Evolutionary conservation across 202 grass and related monocot genomes (phyloP), one percentile per base, ranked within the genome.

Genomic region (Bolboschoenoplectus hybrid): DNA sequence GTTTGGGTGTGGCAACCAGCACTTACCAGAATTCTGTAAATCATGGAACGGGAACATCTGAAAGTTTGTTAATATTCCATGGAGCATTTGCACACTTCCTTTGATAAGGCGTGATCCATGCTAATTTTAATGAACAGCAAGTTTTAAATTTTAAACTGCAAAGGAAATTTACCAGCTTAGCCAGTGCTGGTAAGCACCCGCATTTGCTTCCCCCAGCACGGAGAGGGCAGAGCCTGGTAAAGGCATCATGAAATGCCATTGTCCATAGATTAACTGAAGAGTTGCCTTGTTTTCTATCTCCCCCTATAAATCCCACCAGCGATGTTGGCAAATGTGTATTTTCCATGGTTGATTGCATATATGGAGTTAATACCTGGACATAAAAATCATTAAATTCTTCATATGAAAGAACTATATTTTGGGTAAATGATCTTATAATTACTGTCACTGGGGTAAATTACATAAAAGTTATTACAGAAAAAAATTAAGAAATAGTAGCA

Each of bases 221-320:
- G 70, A 99, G 85, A 39, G 93, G 97, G 82, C 97, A 99, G 17
- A 99, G 86, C 86, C 87, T 99, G 72, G 46, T 91, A 63, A 91
- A 92, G 39, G 92, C 76, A 39, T 99, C 88, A 0, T 91, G 88
- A 92, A 99, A 94, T 82, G 97, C 90, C 90, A 89, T 87, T 83
- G 90, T 97, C 97, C 97, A 99, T 60, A 99, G 78, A 67, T 94
- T 91, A 82, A 94, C 88, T 82, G 97, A 94, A 84, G 92, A 92
- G 62, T 80, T 89, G 7, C 89, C 93, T 87, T 99, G 92, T 67
- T 91, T 84, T 86, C 90, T 90, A 85, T 95, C 84, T 83, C 90
- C 95, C 70, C 91, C 87, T 83, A 73, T 68, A 70, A 95, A 86
- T 84, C 84, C 90, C 46, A 87, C 80, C 82, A 86, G 44, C 47